These are phyloP conservation scores for Alternaria consortialis DNA, from an alignment of 2,329 filamentous ascomycete genomes.

Conservation along the genomic window DNA sequence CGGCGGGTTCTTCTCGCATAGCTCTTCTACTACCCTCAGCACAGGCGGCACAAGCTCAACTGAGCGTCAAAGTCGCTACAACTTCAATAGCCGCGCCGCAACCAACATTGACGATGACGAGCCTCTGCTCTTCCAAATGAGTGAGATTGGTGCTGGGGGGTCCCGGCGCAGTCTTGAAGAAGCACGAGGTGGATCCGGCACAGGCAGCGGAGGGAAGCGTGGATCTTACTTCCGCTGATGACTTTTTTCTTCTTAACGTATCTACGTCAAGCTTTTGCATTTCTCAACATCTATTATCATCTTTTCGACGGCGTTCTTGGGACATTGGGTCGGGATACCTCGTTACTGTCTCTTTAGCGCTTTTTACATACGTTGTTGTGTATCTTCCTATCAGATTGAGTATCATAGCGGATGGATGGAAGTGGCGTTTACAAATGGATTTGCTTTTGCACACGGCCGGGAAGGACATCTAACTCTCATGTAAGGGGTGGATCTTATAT, in stretches of 20 bases:
- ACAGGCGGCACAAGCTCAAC: constrained; percentile 47
- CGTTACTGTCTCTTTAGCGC: not conserved
- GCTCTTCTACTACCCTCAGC: constrained; percentile 43
- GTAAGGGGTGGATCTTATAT: constrained; percentile 10
- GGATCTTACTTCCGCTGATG: constrained; percentile 30
- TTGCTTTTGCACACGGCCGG: constrained; percentile 2
- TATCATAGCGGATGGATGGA: constrained; percentile 15
- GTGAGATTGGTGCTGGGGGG: constrained; percentile 66
- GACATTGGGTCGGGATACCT: not conserved
- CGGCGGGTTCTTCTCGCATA: constrained; percentile 43
- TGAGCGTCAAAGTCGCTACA: constrained; percentile 53
- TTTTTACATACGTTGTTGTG: not conserved
- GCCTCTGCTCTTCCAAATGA: constrained; percentile 76
- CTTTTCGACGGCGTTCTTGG: not conserved
- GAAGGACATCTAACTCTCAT: constrained; percentile 19
- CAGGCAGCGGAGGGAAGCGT: constrained; percentile 38
- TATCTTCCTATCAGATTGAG: constrained; percentile 16
- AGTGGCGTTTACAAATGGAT: constrained; percentile 6
- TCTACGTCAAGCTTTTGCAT: not conserved
- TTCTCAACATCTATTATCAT: constrained; percentile 4
- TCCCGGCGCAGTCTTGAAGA: constrained; percentile 51
- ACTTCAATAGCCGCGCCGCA: constrained; percentile 54
- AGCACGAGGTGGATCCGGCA: constrained; percentile 41
- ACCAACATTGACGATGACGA: constrained; percentile 68
- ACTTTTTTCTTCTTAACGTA: not conserved